Evolutionary conservation across 257 asterid genomes (phyloP).

Genomic region (Nicotiana benthamiana): DNA sequence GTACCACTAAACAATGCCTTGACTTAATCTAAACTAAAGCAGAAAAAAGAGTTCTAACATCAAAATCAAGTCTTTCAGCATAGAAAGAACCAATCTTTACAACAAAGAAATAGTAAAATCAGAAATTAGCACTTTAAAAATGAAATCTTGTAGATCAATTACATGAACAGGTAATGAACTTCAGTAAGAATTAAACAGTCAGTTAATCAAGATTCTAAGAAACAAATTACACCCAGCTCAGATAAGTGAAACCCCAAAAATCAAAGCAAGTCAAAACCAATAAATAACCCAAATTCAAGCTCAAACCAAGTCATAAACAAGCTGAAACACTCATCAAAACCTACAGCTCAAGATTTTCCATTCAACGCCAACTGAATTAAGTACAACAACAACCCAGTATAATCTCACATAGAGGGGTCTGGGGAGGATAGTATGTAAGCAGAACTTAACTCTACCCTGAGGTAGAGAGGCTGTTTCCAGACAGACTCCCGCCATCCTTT

Average conservation of each 20-base stretch:
- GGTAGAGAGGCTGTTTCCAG: no score
- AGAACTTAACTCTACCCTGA: no score
- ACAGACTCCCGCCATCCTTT: no score
- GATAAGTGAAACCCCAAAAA: background rate
- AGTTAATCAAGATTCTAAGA: background rate
- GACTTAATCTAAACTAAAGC: background rate
- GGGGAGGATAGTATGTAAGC: no score
- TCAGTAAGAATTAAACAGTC: background rate
- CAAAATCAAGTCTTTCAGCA: background rate
- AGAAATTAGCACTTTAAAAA: background rate
- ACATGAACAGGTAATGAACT: slow-evolving; percentile 6
- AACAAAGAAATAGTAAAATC: background rate
- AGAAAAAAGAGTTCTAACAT: background rate
- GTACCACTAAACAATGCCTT: background rate
- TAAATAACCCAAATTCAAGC: background rate
- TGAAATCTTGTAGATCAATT: background rate
- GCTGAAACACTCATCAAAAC: background rate
- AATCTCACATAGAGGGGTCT: no score
- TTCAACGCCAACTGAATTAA: background rate
- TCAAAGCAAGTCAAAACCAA: background rate
- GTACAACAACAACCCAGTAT: no score
- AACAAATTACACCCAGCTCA: background rate
- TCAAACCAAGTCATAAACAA: background rate
- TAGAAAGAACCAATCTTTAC: background rate
- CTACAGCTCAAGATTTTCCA: background rate